Evolutionary conservation across 441 rosid species (phyloP).

Genomic region (Lepidium campestre): DNA sequence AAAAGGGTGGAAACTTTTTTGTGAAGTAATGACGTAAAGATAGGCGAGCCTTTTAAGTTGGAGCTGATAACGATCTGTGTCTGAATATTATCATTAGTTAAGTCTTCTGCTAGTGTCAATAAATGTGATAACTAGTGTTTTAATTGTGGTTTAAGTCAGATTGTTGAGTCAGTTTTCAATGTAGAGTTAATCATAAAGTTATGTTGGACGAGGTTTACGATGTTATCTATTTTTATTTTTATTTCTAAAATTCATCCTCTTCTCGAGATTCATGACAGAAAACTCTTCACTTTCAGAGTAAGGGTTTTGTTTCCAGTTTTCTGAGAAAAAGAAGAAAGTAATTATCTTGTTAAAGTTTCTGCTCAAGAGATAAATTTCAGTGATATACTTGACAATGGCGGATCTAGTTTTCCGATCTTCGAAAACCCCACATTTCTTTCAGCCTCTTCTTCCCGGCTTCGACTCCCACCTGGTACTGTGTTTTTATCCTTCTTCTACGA

Average conservation of each 20-base stretch:
- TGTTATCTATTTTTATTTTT: neutral
- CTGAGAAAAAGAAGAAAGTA: neutral
- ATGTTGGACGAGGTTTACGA: neutral
- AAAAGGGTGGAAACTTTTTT: slow-evolving; percentile 16
- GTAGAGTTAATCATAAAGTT: neutral
- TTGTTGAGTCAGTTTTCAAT: neutral
- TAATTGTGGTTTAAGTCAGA: neutral
- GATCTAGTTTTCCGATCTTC: neutral
- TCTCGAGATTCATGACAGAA: neutral
- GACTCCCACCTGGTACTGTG: neutral
- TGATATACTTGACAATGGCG: neutral
- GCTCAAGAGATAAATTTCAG: neutral
- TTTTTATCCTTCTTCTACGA: neutral
- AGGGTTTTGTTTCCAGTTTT: neutral
- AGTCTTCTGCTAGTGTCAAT: neutral
- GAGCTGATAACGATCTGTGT: slow-evolving; percentile 5
- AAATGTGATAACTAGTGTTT: neutral
- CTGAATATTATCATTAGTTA: neutral
- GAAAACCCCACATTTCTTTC: slow-evolving; percentile 2
- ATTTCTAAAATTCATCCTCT: neutral
- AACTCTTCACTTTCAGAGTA: neutral
- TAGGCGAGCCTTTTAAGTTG: slow-evolving; percentile 1
- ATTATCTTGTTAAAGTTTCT: neutral
- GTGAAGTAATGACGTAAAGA: slow-evolving; percentile 10
- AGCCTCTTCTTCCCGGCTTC: slow-evolving; percentile 3